These are phyloP conservation scores for Boletus tylopilopsis DNA, from an alignment of 768 basidiomycete species.

Conservation along the genomic window DNA sequence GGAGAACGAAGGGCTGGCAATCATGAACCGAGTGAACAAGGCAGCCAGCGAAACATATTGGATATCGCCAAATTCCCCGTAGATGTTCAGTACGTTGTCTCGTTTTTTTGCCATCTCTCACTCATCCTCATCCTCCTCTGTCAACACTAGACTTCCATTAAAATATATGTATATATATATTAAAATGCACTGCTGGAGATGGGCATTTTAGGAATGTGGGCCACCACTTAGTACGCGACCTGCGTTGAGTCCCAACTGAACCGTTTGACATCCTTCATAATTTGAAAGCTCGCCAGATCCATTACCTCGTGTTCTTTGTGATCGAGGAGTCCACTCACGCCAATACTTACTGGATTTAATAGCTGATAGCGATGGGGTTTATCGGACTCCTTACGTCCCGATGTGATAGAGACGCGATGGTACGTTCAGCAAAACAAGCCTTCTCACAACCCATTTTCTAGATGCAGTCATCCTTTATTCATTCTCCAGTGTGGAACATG, in stretches of 20 bases:
- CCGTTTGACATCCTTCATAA: neutral
- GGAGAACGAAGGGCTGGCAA: slow-evolving; percentile 79
- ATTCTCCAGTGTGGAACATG: slow-evolving; percentile 1
- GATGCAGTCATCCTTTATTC: neutral
- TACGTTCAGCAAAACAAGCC: neutral
- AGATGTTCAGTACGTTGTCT: slow-evolving; percentile 17
- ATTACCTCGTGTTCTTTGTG: slow-evolving; percentile 4
- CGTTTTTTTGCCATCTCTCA: neutral
- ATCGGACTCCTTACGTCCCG: too few relatives aligned
- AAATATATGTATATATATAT: neutral
- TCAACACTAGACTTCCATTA: neutral
- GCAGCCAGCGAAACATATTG: slow-evolving; percentile 64
- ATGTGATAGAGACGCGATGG: neutral
- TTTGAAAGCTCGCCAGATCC: neutral
- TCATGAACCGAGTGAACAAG: slow-evolving; percentile 93
- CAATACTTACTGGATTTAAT: neutral
- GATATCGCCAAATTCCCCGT: slow-evolving; percentile 18
- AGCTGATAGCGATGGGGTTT: neutral
- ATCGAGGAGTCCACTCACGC: neutral
- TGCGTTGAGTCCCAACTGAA: neutral
- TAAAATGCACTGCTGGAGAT: neutral
- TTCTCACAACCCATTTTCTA: neutral
- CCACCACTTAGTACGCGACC: too few relatives aligned
- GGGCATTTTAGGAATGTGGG: too few relatives aligned
- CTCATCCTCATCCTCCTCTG: neutral